Percentiles rank a stretch among this genome's conserved stretches.
Evolutionary conservation across 805 yeast genomes (phyloP).

Genomic region (Helenozyma baotianmanensis): DNA sequence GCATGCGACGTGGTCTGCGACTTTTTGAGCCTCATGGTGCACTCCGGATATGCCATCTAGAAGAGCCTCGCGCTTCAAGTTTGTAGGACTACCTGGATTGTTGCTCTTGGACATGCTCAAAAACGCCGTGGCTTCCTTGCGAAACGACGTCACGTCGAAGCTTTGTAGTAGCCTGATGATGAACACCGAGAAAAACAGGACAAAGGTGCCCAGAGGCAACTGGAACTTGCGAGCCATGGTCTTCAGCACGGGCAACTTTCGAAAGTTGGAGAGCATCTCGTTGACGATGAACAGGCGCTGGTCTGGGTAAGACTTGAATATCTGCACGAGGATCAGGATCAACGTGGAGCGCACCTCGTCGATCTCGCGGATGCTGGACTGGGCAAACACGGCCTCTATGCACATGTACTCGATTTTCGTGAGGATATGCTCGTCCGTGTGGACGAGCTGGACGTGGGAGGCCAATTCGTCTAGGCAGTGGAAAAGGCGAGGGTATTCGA

Average conservation of each 20-base stretch:
- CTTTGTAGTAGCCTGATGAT: constrained; percentile 40
- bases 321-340: constrained; percentile 25
- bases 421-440: constrained; percentile 44
- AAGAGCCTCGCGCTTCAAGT: constrained; percentile 6
- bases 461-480: constrained; percentile 9
- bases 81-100: constrained; percentile 4
- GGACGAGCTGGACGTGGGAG: constrained; percentile 10
- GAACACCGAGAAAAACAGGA: constrained; percentile 47
- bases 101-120: constrained; percentile 3
- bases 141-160: constrained; percentile 17
- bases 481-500: too few species aligned
- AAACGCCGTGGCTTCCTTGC: constrained; percentile 2
- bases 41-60: background rate
- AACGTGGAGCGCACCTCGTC: constrained; percentile 25
- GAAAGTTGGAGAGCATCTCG: constrained; percentile 53
- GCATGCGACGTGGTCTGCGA: constrained; percentile 4
- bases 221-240: constrained; percentile 38
- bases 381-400: constrained; percentile 37
- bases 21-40: constrained; percentile 1
- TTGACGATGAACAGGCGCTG: constrained; percentile 60
- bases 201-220: constrained; percentile 40
- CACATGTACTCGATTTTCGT: constrained; percentile 58
- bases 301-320: constrained; percentile 39
- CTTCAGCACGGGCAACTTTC: constrained; percentile 45
- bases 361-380: constrained; percentile 16